Evolutionary conservation across 2,329 filamentous ascomycete genomes (phyloP), one percentile per base, ranked within the genome.

Genomic region (Aspergillus sp.): DNA sequence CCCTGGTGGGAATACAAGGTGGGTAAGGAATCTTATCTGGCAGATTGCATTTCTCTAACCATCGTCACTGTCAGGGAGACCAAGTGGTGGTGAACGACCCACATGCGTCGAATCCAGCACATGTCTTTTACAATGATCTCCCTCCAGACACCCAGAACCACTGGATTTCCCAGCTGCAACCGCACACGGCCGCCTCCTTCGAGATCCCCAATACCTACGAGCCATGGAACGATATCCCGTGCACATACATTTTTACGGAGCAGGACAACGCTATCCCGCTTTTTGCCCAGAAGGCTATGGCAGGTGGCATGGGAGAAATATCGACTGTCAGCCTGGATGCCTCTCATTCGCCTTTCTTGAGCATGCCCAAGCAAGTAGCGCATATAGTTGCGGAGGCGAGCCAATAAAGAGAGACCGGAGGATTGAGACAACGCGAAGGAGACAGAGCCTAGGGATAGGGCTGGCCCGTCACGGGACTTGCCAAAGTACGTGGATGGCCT

Each of bases 281-380:
- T 9, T 22, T 52, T 2, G 57, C 67, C 3, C 76, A 79, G 60
- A 70, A 77, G 36, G 36, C 36, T 2, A 42, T 42, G 36, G 36
- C 36, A 6, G 36, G 16, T 42, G 36, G 36, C 36, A 42, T 42
- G 36, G 36, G 36, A 6, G 36, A 42, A 5, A 42, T 42, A n/a
- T 16, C 36, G 36, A 42, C 36, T 7, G 36, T 42, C 36, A 42
- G 14, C 5, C 6, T 42, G 6, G 16, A 42, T 0, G 65, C 71
- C 1, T 71, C 74, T 1, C 78, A 81, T 64, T 77, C 74, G 63
- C 78, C 77, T 18, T 81, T 79, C 62, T 58, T 80, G 63, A 77
- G 73, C 36, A 72, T 67, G 65, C 72, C 75, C 0, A 70, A 70
- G 50, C 69, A 70, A 52, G 65, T 74, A 54, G 76, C 72, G 4